Evolutionary conservation across 2,329 filamentous ascomycete genomes (phyloP).

Genomic region (Chalaropsis ovoidea): DNA sequence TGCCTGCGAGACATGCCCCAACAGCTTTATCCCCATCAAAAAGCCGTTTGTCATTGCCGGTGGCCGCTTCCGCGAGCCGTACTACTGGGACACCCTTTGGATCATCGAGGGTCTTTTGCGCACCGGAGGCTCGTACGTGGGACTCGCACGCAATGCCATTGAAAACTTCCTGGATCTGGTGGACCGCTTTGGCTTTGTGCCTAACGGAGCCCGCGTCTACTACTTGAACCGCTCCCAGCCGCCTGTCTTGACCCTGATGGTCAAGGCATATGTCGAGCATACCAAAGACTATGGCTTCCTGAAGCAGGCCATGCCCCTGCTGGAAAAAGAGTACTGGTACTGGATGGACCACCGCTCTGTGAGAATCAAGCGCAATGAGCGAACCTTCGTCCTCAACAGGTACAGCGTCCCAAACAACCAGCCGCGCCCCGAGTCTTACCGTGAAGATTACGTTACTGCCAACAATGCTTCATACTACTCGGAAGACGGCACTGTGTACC

Average conservation of each 20-base stretch:
- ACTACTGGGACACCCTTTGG: conserved; percentile 65
- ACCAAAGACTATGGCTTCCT: conserved; percentile 52
- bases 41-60: conserved; percentile 61
- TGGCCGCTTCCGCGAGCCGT: conserved; percentile 59
- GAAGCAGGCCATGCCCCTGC: conserved; percentile 49
- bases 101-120: conserved; percentile 56
- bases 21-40: conserved; percentile 56
- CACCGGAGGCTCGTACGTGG: conserved; percentile 52
- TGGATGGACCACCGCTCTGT: conserved; percentile 53
- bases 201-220: conserved; percentile 57
- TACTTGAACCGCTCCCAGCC: conserved; percentile 60
- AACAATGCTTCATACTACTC: conserved; percentile 55
- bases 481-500: conserved; percentile 48
- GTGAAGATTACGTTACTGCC: conserved; percentile 56
- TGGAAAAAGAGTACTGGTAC: conserved; percentile 55
- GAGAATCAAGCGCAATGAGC: conserved; percentile 33
- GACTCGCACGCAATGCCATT: conserved; percentile 56
- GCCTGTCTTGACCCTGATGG: conserved; percentile 56
- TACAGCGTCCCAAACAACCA: conserved; percentile 55
- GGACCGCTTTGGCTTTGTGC: conserved; percentile 54
- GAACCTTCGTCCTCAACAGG: conserved; percentile 47
- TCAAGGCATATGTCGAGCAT: conserved; percentile 52
- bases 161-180: conserved; percentile 61
- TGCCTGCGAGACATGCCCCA: conserved; percentile 50
- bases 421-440: conserved; percentile 57